Evolutionary conservation across 768 basidiomycete genomes (phyloP).

Genomic region (Podaxis sp.): DNA sequence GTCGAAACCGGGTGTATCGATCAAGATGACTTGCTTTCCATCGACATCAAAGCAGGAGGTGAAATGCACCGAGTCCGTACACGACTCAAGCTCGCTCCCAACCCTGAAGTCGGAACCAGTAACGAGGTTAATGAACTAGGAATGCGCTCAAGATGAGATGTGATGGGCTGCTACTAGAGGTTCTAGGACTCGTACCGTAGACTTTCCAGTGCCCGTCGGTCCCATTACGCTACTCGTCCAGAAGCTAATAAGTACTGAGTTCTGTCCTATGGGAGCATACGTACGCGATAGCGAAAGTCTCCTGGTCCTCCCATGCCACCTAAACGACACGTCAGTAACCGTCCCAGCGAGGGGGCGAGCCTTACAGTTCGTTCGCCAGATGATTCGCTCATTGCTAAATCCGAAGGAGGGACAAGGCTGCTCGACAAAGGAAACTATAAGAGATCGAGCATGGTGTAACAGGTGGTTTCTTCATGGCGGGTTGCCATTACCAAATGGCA

Average conservation of each 20-base stretch:
- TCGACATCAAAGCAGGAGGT: conserved; percentile 43
- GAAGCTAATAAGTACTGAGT: neutral
- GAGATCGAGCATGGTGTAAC: neutral
- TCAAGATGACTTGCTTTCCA: conserved; percentile 40
- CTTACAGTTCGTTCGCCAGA: conserved; percentile 7
- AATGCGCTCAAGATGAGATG: neutral
- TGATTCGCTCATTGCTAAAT: conserved; percentile 7
- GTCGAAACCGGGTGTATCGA: conserved; percentile 65
- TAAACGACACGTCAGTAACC: neutral
- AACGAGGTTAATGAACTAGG: conserved; percentile 53
- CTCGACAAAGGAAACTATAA: neutral
- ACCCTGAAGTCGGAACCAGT: conserved; percentile 50
- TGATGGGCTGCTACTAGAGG: neutral
- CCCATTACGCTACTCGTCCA: conserved; percentile 34
- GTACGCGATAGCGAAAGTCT: conserved; percentile 9
- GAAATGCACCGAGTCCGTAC: conserved; percentile 45
- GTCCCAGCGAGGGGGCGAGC: no score
- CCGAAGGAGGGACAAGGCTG: neutral
- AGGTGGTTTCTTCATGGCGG: neutral
- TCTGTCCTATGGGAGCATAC: neutral
- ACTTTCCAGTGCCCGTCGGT: conserved; percentile 39
- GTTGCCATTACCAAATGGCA: neutral
- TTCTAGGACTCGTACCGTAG: conserved; percentile 25
- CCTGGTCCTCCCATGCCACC: neutral
- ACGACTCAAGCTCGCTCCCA: conserved; percentile 48